Conservation (phyloP, 352 stramenopile genomes). For the Pythium scleroteichum region DNA sequence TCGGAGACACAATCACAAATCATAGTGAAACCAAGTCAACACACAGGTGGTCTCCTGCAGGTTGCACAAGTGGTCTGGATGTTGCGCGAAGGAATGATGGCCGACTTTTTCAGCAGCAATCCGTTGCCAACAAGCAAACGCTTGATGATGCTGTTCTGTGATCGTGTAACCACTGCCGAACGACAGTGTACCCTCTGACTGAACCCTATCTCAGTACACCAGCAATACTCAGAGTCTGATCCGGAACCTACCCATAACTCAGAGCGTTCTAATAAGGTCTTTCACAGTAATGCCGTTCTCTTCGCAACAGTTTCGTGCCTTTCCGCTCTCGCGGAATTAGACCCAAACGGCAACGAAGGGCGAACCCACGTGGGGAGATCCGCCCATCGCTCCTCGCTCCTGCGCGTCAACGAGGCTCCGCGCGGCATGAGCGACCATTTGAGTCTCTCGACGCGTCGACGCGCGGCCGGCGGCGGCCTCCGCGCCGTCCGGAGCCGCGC, state of each 20-base stretch:
- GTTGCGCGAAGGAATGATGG: constrained; percentile 5
- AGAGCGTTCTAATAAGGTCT: constrained; percentile 15
- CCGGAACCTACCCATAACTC: constrained; percentile 11
- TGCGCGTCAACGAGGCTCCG: not conserved
- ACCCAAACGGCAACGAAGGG: constrained; percentile 14
- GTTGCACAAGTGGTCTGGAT: too few species aligned
- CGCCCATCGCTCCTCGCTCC: constrained; percentile 1
- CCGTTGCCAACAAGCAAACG: too few species aligned
- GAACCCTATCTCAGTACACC: constrained; percentile 5
- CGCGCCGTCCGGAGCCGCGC: not conserved
- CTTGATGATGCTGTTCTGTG: too few species aligned
- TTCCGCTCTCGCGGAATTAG: constrained; percentile 12
- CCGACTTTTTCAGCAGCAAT: not conserved
- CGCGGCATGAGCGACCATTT: not conserved
- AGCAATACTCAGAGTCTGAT: too few species aligned
- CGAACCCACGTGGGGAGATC: too few species aligned
- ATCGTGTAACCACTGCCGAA: not conserved
- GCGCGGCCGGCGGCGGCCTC: not conserved
- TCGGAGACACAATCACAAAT: not conserved
- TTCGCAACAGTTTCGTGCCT: constrained; percentile 26
- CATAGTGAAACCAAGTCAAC: constrained; percentile 2
- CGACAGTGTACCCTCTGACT: not conserved
- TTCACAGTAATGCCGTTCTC: not conserved
- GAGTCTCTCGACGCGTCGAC: not conserved
- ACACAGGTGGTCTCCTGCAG: too few species aligned